Evolutionary conservation across 2,329 filamentous ascomycete species (phyloP).

Genomic region (Emergomyces orientalis): DNA sequence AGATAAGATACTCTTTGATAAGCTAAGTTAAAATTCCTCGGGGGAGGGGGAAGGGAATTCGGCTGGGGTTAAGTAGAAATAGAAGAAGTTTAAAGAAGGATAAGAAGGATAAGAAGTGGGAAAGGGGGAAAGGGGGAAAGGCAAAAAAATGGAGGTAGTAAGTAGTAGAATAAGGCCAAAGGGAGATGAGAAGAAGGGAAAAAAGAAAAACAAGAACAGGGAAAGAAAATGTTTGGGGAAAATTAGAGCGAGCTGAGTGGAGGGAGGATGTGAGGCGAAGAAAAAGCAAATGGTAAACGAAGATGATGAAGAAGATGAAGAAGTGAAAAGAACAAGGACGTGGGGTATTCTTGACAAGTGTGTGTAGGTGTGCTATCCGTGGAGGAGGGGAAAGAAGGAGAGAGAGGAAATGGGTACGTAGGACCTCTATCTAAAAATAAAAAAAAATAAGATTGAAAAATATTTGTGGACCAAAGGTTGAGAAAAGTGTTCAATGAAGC

Average conservation of each 20-base stretch:
- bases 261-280: not conserved
- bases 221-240: not conserved
- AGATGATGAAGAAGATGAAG: not conserved
- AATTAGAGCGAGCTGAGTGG: not conserved
- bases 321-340: not conserved
- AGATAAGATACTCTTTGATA: not conserved
- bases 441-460: not conserved
- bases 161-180: not conserved
- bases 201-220: not conserved
- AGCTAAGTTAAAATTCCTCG: not conserved
- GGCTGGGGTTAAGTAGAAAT: not conserved
- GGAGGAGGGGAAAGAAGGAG: not conserved
- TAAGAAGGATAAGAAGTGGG: not conserved
- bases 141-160: not conserved
- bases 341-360: conserved; percentile 6
- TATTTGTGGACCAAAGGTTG: not conserved
- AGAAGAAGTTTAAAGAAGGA: not conserved
- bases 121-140: not conserved
- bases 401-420: not conserved
- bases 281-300: not conserved
- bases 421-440: not conserved
- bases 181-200: not conserved
- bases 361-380: not conserved
- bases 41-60: not conserved
- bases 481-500: not conserved